Base-by-base conservation (phyloP, 2,329 filamentous ascomycete genomes). In the Chaetomiaceae sp. region DNA sequence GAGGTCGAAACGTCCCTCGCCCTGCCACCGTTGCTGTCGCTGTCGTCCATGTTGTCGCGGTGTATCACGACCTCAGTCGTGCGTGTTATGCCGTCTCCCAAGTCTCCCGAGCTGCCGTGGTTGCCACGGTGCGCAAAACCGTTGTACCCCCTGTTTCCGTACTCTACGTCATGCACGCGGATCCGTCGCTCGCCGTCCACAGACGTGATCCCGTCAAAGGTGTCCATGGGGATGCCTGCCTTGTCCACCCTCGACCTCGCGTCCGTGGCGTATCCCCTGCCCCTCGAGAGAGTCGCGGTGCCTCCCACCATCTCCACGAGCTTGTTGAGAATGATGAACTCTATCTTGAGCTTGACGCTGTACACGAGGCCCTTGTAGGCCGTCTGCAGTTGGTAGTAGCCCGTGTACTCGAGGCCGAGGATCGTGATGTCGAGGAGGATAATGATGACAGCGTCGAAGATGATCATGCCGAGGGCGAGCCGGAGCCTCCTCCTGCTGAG, bases 381-480 rank as follows among this genome's bases (percentile, higher is more conserved):
- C 15, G 41, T 51, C 46, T 51, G 49, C 3, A 51, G 11, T 29
- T 38, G 37, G 38, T 50, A 45, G 18, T 46, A 22, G 10, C 27
- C 14, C 9, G 42, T 32, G 45, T 42, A 53, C 39, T 68, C 60
- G 12, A 68, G 56, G 1, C 26, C 52, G 3, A 68, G 33, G 4
- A 68, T 57, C 7, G 41, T 61, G 27, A 65, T 58, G 48, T 70
- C 63, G 24, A 65, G 56, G 41, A 69, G 58, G 29, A 71, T 64
- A 30, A 68, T 57, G 18, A 65, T 56, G 30, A 80, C 52, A 15
- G 68, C 69, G 55, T 81, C 72, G 49, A 69, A 56, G 32, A 80
- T 68, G 48, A 84, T 83, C 72, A 83, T 79, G 43, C 58, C 67
- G 0, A 81, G 64, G 0, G 79, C 71, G 10, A 67, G 65, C 4